phyloP scores from a whole-genome alignment of 495 filamentous ascomycete species.

The Penicillium atrosanguineum region DNA sequence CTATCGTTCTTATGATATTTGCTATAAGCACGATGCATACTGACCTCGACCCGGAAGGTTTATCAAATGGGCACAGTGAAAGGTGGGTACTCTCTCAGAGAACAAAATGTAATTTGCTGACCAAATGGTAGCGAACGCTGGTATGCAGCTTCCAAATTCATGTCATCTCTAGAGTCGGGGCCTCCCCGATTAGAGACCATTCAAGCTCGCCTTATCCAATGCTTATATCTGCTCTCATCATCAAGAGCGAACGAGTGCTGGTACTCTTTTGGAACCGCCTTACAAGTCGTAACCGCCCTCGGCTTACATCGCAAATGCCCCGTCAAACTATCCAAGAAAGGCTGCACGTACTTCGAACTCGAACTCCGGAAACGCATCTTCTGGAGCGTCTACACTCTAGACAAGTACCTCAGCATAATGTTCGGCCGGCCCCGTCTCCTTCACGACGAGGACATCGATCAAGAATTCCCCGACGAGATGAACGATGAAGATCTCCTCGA shows the following conservation, averaged over 20 bases:
- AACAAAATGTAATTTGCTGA: background rate
- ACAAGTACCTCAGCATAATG: constrained; percentile 57
- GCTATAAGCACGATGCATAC: constrained; percentile 40
- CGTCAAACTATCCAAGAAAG: constrained; percentile 30
- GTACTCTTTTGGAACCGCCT: constrained; percentile 47
- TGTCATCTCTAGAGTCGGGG: constrained; percentile 42
- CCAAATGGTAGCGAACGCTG: constrained; percentile 34
- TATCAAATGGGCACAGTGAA: constrained; percentile 22
- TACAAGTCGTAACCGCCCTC: constrained; percentile 45
- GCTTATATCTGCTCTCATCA: constrained; percentile 43
- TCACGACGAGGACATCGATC: constrained; percentile 52
- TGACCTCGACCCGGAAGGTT: constrained; percentile 25
- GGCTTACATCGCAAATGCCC: constrained; percentile 41
- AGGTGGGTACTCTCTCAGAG: constrained; percentile 21
- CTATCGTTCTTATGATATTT: constrained; percentile 45
- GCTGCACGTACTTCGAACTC: constrained; percentile 35
- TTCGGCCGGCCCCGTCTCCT: constrained; percentile 54
- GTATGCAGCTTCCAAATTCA: constrained; percentile 43
- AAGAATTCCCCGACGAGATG: constrained; percentile 49
- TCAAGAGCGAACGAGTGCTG: constrained; percentile 51
- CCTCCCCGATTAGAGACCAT: constrained; percentile 45
- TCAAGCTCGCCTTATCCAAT: constrained; percentile 44
- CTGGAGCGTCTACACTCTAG: constrained; percentile 55
- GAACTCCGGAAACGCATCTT: constrained; percentile 53
- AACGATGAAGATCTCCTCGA: constrained; percentile 54